phyloP scores from a whole-genome alignment of 306 rosid species.

The Carpinus fangiana region DNA sequence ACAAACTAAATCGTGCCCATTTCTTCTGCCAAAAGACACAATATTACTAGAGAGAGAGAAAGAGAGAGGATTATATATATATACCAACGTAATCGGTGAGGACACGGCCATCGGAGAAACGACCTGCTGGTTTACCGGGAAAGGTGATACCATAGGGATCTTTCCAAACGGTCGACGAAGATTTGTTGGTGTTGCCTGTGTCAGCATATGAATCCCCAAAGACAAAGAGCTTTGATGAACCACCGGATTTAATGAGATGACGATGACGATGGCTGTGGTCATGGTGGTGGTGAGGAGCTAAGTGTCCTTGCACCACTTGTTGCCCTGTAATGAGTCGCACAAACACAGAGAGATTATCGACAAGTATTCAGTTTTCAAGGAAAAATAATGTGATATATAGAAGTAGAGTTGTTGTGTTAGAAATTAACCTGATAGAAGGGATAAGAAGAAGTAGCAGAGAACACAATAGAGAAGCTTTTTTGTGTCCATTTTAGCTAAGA shows the following conservation, averaged over 20 bases:
- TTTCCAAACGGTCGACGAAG: constrained; percentile 25
- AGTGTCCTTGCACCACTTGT: constrained; percentile 8
- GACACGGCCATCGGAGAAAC: constrained; percentile 57
- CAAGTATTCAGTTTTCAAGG: not conserved
- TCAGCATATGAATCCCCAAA: constrained; percentile 64
- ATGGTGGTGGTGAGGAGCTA: constrained; percentile 9
- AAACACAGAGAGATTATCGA: not conserved
- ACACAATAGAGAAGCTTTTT: constrained; percentile 9
- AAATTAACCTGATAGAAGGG: constrained; percentile 1
- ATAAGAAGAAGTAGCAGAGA: constrained; percentile 9
- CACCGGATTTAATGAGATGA: constrained; percentile 15
- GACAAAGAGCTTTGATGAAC: constrained; percentile 40
- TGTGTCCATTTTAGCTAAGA: constrained; percentile 8
- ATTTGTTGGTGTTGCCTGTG: constrained; percentile 42
- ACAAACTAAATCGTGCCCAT: not conserved
- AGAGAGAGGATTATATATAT: constrained; percentile 5
- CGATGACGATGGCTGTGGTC: not conserved
- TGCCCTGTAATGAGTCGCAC: constrained; percentile 6
- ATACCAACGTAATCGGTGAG: constrained; percentile 64
- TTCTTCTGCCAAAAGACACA: no score
- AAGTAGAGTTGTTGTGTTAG: not conserved
- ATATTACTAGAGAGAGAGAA: not conserved
- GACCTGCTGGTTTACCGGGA: constrained; percentile 59
- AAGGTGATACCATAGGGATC: constrained; percentile 49
- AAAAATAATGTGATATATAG: not conserved